Conservation (phyloP, 805 yeast genomes). For the Candida nitratophila region DNA sequence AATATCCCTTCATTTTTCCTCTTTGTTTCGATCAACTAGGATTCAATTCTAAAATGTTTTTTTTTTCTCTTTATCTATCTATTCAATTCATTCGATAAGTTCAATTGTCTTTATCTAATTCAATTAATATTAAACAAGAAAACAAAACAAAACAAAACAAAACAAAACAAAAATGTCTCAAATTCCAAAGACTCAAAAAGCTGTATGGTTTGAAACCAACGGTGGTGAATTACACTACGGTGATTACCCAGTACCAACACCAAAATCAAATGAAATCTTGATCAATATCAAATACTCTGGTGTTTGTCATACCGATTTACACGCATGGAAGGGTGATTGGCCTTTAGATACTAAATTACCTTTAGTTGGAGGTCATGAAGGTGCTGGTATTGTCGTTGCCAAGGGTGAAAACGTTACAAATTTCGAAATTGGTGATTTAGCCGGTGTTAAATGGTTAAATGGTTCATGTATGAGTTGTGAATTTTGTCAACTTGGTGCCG, state of each 20-base stretch:
- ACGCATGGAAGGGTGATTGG: constrained; percentile 95
- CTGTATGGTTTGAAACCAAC: constrained; percentile 57
- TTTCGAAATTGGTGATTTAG: constrained; percentile 72
- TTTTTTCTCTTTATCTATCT: too few relatives aligned
- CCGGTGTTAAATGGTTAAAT: constrained; percentile 82
- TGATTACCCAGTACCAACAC: constrained; percentile 76
- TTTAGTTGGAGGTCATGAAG: constrained; percentile 84
- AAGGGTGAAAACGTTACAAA: constrained; percentile 61
- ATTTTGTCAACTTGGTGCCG: constrained; percentile 58
- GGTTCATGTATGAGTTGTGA: constrained; percentile 75
- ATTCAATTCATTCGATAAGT: too few relatives aligned
- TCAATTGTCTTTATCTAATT: too few relatives aligned
- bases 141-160: not conserved
- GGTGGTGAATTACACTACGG: constrained; percentile 59
- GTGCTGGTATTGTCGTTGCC: constrained; percentile 82
- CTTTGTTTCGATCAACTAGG: too few relatives aligned
- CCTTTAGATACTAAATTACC: constrained; percentile 71
- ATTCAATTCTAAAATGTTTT: too few relatives aligned
- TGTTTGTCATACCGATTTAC: constrained; percentile 91
- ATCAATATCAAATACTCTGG: constrained; percentile 83
- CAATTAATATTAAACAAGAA: not conserved
- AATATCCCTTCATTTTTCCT: not conserved
- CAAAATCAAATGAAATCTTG: constrained; percentile 70
- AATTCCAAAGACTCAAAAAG: constrained; percentile 66
- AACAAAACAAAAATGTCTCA: constrained; percentile 28